Conservation (phyloP, 257 asterid species). For the Solanum arcanum region DNA sequence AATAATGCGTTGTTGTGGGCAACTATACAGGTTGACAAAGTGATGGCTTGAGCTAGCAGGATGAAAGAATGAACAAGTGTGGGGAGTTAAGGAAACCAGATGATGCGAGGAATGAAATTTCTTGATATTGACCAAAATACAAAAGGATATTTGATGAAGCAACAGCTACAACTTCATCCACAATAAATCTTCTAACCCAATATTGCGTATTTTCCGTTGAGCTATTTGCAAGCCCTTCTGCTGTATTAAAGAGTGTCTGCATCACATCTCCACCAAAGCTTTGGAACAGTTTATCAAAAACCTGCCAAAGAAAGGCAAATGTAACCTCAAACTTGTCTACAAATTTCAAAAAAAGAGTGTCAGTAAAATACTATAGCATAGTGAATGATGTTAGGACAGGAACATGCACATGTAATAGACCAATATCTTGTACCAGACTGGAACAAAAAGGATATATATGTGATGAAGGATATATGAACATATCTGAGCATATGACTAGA, state of each 20-base stretch:
- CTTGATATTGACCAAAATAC: not conserved
- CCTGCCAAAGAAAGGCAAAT: conserved; percentile 35
- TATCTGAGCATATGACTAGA: not conserved
- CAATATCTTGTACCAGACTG: not conserved
- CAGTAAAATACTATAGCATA: not conserved
- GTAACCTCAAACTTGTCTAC: not conserved
- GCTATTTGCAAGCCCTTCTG: conserved; percentile 81
- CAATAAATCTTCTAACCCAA: conserved; percentile 64
- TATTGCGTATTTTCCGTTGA: conserved; percentile 45
- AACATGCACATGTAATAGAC: not conserved
- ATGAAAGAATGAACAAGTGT: conserved; percentile 83
- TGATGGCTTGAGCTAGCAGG: conserved; percentile 93
- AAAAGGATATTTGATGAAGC: conserved; percentile 89
- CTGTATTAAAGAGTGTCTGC: conserved; percentile 82
- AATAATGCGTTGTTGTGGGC: conserved; percentile 91
- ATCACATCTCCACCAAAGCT: conserved; percentile 93
- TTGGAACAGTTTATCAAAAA: conserved; percentile 92
- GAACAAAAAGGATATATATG: not conserved
- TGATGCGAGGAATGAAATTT: conserved; percentile 2
- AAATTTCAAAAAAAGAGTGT: not conserved
- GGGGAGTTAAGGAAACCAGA: conserved; percentile 47
- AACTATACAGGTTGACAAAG: conserved; percentile 93
- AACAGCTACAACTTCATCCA: conserved; percentile 70
- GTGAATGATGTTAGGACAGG: not conserved
- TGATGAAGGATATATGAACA: not conserved